A percentile compares a stretch with the other conserved stretches of the same genome.
Conservation (phyloP, 2,329 filamentous ascomycete genomes). For the Epichloe hybrida region DNA sequence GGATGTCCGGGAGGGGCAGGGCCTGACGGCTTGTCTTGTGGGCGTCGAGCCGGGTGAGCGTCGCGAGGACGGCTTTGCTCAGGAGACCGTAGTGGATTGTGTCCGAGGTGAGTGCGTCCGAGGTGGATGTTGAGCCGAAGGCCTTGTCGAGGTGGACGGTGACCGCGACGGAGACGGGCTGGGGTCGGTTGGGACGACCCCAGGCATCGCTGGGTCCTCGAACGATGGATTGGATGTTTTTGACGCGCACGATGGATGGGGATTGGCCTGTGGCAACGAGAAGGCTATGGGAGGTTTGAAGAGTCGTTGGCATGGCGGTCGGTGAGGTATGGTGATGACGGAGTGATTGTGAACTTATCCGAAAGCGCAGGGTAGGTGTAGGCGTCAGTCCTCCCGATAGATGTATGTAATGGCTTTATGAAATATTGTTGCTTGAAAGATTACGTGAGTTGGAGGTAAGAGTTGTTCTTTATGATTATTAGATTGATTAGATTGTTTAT, state of each 20-base stretch:
- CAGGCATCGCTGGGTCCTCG: conserved; percentile 53
- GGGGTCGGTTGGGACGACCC: conserved; percentile 43
- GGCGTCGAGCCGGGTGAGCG: conserved; percentile 22
- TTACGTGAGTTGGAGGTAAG: too few relatives aligned
- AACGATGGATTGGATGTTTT: conserved; percentile 45
- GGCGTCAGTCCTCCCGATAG: too few relatives aligned
- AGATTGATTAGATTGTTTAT: too few relatives aligned
- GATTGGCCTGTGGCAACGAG: conserved; percentile 11
- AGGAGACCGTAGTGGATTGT: conserved; percentile 65
- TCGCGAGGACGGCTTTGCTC: conserved; percentile 48
- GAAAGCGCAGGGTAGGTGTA: too few relatives aligned
- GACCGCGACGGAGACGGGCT: conserved; percentile 49
- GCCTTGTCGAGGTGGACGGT: conserved; percentile 39
- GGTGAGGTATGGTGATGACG: neutral
- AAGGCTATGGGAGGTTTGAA: conserved; percentile 1
- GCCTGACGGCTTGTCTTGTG: too few relatives aligned
- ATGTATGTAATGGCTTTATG: too few relatives aligned
- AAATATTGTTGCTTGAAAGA: too few relatives aligned
- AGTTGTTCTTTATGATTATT: too few relatives aligned
- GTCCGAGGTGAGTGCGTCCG: conserved; percentile 50
- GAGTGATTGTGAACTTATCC: too few relatives aligned
- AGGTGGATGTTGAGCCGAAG: conserved; percentile 43
- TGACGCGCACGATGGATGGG: conserved; percentile 41
- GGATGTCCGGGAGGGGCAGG: conserved; percentile 14
- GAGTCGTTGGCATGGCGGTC: neutral